Evolutionary conservation across 345 rosid genomes (phyloP).

Genomic region (Adansonia digitata): DNA sequence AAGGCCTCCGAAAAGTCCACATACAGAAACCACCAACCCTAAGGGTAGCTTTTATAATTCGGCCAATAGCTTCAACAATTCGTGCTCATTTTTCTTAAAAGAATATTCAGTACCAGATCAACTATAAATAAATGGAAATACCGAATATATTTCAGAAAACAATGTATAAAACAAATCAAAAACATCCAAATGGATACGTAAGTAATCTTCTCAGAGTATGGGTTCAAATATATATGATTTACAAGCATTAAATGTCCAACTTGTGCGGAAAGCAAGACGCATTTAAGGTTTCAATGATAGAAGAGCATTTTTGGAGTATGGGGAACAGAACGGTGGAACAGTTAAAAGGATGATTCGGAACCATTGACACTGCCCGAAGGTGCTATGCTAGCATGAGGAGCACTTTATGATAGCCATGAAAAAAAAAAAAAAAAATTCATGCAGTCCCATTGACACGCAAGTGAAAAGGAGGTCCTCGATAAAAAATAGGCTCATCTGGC

Average conservation of each 20-base stretch:
- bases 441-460: conserved; percentile 66
- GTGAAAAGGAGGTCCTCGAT: conserved; percentile 92
- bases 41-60: too few species aligned
- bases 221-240: too few species aligned
- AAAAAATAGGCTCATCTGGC: conserved; percentile 80
- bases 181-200: neutral
- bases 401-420: neutral
- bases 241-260: neutral
- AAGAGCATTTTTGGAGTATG: neutral
- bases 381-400: too few species aligned
- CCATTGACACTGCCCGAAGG: too few species aligned
- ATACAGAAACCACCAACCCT: too few species aligned
- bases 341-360: too few species aligned
- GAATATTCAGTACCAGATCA: too few species aligned
- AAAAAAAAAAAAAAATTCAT: conserved; percentile 13
- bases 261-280: neutral
- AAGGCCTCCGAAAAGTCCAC: too few species aligned
- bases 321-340: too few species aligned
- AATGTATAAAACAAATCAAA: neutral
- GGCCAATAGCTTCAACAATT: too few species aligned
- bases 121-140: neutral
- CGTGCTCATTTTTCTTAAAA: too few species aligned
- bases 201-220: too few species aligned
- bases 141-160: neutral
- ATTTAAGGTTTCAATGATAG: neutral